A percentile compares a stretch with the other conserved stretches of the same genome.
phyloP scores from a whole-genome alignment of 2,329 filamentous ascomycete species.

The Rhexocercosporidium sp. region DNA sequence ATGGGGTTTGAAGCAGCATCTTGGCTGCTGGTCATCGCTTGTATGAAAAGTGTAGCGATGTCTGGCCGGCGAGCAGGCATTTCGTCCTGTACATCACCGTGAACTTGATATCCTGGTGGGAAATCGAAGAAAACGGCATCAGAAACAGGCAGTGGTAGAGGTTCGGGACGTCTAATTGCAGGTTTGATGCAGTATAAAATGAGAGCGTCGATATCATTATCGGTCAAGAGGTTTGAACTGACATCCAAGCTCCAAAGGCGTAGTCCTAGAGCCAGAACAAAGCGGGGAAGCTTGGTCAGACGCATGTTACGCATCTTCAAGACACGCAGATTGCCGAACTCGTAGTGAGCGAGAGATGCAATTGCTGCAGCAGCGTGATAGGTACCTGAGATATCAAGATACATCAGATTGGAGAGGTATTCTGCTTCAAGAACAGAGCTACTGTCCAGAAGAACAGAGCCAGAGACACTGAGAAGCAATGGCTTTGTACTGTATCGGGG shows the following conservation, averaged over 20 bases:
- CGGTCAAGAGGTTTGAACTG: conserved; percentile 56
- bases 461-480: not conserved
- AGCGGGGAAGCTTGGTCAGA: conserved; percentile 49
- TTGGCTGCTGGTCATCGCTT: not conserved
- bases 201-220: conserved; percentile 47
- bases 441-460: not conserved
- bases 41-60: not conserved
- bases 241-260: conserved; percentile 64
- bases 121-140: conserved; percentile 17
- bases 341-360: conserved; percentile 27
- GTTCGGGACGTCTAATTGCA: not conserved
- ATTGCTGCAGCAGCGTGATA: not conserved
- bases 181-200: conserved; percentile 43
- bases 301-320: conserved; percentile 56
- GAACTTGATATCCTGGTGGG: conserved; percentile 22
- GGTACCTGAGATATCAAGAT: conserved; percentile 33
- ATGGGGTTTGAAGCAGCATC: not conserved
- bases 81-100: not conserved
- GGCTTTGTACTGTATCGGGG: conserved; percentile 1
- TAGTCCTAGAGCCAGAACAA: conserved; percentile 44
- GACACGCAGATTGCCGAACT: conserved; percentile 54
- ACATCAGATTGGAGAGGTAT: conserved; percentile 25
- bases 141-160: not conserved
- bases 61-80: conserved; percentile 4
- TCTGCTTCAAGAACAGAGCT: not conserved